Evolutionary conservation across 768 basidiomycete genomes (phyloP).

Genomic region (Termitomyces sp.): DNA sequence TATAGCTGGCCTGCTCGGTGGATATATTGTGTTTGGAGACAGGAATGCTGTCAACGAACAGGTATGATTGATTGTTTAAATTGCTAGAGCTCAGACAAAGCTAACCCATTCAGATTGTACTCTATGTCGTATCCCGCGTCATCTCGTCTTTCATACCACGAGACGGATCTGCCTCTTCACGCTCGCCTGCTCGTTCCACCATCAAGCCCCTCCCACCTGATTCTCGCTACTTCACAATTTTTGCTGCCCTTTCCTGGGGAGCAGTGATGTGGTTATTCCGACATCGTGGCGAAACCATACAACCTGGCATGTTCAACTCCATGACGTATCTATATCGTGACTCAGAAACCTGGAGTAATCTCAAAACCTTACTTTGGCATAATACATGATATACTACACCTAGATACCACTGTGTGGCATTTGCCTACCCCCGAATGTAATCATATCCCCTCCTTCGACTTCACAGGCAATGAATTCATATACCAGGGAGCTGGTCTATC

Average conservation of each 20-base stretch:
- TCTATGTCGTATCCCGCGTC: conserved; percentile 92
- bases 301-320: conserved; percentile 94
- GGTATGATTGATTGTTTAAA: conserved; percentile 36
- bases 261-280: conserved; percentile 96
- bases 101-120: conserved; percentile 65
- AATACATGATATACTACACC: conserved; percentile 51
- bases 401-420: neutral
- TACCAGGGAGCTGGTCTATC: conserved; percentile 39
- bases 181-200: conserved; percentile 32
- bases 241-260: conserved; percentile 90
- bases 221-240: conserved; percentile 76
- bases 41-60: conserved; percentile 89
- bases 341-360: conserved; percentile 78
- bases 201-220: conserved; percentile 80
- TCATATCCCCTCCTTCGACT: neutral
- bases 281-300: conserved; percentile 82
- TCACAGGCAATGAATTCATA: neutral
- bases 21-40: conserved; percentile 84
- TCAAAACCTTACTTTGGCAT: conserved; percentile 88
- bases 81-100: conserved; percentile 4
- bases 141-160: conserved; percentile 90
- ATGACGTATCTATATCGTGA: conserved; percentile 96
- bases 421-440: neutral
- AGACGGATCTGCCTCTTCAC: conserved; percentile 44
- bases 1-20: conserved; percentile 87